Conservation (phyloP, 2,329 filamentous ascomycete species). For the Fonsecaea monophora region DNA sequence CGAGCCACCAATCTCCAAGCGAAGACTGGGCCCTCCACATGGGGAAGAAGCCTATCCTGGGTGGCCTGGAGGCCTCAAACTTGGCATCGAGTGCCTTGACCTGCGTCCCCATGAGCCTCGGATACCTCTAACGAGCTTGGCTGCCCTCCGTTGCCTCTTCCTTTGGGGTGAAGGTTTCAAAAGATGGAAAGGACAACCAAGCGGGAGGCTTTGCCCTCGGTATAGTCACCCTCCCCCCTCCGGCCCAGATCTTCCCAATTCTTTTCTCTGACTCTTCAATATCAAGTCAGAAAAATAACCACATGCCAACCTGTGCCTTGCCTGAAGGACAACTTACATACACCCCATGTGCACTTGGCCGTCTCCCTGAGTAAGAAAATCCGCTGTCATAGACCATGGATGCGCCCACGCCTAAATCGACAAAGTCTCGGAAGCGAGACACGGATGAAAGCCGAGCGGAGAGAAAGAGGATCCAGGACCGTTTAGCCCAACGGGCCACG, state of each 20-base stretch:
- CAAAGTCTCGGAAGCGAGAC: conserved; percentile 24
- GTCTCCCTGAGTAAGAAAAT: neutral
- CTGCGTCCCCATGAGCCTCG: neutral
- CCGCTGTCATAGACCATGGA: conserved; percentile 19
- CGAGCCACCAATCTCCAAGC: neutral
- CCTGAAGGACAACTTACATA: too few species aligned
- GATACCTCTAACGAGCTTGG: neutral
- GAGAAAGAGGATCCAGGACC: conserved; percentile 36
- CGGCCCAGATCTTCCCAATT: neutral
- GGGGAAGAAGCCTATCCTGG: neutral
- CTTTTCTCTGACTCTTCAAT: conserved; percentile 20
- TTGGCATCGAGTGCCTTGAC: neutral
- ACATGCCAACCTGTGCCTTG: neutral
- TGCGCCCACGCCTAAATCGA: conserved; percentile 15
- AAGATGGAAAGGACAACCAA: neutral
- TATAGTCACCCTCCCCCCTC: neutral
- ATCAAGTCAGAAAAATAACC: conserved; percentile 20
- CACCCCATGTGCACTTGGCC: neutral
- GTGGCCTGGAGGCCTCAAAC: neutral
- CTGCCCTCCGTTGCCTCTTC: neutral
- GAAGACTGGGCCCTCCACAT: neutral
- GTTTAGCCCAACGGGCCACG: conserved; percentile 40
- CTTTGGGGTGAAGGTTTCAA: neutral
- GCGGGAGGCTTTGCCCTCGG: conserved; percentile 11
- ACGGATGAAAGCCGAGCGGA: conserved; percentile 31